phyloP scores from a whole-genome alignment of 805 yeast genomes.

The Pichia scutulata region DNA sequence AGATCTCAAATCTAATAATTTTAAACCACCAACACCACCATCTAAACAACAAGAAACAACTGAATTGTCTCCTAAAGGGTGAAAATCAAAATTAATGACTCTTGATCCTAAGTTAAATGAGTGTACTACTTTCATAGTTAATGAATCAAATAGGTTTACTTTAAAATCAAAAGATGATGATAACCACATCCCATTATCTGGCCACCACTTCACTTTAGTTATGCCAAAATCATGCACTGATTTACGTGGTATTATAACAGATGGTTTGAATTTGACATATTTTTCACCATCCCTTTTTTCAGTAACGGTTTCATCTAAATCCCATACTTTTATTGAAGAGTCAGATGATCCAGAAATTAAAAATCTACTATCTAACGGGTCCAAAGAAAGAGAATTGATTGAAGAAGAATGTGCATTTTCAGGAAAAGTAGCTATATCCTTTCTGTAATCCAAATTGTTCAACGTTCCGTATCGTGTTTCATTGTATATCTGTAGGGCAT shows the following conservation, averaged over 20 bases:
- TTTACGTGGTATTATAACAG: constrained; percentile 24
- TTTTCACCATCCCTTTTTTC: constrained; percentile 9
- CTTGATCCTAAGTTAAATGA: constrained; percentile 53
- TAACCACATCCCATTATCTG: constrained; percentile 82
- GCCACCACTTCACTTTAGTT: constrained; percentile 81
- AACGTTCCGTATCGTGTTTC: constrained; percentile 20
- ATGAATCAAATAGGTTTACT: constrained; percentile 77
- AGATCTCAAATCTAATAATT: constrained; percentile 67
- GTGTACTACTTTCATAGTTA: constrained; percentile 56
- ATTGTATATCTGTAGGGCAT: constrained; percentile 16
- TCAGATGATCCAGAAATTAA: constrained; percentile 71
- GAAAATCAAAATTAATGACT: constrained; percentile 61
- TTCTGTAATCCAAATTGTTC: constrained; percentile 14
- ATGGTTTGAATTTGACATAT: constrained; percentile 14
- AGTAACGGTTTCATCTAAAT: constrained; percentile 28
- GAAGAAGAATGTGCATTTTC: constrained; percentile 40
- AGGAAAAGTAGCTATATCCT: constrained; percentile 32
- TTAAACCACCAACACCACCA: constrained; percentile 34
- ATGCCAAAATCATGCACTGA: constrained; percentile 63
- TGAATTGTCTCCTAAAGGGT: constrained; percentile 38
- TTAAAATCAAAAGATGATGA: constrained; percentile 74
- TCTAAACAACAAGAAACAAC: constrained; percentile 66
- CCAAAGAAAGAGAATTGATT: constrained; percentile 55
- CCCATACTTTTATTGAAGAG: constrained; percentile 63
- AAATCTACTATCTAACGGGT: constrained; percentile 35